A percentile compares a stretch with the other conserved stretches of the same genome.
These are phyloP conservation scores for Colletotrichum abscissum DNA, from an alignment of 2,329 filamentous ascomycete genomes.

Conservation along the genomic window DNA sequence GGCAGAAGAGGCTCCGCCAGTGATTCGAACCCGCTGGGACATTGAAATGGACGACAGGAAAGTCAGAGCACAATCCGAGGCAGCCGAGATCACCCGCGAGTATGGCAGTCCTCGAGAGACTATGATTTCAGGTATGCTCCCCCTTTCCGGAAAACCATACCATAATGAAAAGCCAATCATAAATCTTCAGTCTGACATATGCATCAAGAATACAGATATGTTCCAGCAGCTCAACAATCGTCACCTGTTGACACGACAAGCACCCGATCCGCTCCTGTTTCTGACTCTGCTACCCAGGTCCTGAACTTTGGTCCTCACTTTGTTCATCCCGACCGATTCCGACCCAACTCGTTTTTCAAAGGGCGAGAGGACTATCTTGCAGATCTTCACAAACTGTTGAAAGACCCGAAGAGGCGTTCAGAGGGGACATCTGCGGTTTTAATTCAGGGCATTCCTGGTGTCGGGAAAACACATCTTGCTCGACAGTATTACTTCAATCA, in stretches of 20 bases:
- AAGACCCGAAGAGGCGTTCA: conserved; percentile 64
- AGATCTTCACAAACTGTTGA: conserved; percentile 68
- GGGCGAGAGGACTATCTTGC: conserved; percentile 69
- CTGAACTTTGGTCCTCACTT: conserved; percentile 42
- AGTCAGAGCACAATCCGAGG: conserved; percentile 55
- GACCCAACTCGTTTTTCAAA: conserved; percentile 72
- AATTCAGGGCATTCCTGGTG: conserved; percentile 72
- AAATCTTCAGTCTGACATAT: not conserved
- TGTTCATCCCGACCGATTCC: conserved; percentile 66
- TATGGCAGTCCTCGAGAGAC: conserved; percentile 36
- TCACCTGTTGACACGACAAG: not conserved
- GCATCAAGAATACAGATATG: not conserved
- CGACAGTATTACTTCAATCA: conserved; percentile 74
- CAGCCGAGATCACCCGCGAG: conserved; percentile 53
- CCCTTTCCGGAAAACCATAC: no score
- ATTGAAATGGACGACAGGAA: conserved; percentile 67
- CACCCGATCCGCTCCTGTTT: not conserved
- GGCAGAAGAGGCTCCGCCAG: conserved; percentile 63
- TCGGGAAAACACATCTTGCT: conserved; percentile 76
- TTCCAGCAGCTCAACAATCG: not conserved
- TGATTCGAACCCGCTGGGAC: conserved; percentile 68
- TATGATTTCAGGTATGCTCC: not conserved
- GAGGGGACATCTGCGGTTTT: conserved; percentile 72
- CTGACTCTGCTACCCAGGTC: not conserved
- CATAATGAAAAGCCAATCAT: no score